A percentile compares a stretch with the other conserved stretches of the same genome.
Conservation (phyloP, 306 rosid genomes). For the Fragaria nilgerrensis region DNA sequence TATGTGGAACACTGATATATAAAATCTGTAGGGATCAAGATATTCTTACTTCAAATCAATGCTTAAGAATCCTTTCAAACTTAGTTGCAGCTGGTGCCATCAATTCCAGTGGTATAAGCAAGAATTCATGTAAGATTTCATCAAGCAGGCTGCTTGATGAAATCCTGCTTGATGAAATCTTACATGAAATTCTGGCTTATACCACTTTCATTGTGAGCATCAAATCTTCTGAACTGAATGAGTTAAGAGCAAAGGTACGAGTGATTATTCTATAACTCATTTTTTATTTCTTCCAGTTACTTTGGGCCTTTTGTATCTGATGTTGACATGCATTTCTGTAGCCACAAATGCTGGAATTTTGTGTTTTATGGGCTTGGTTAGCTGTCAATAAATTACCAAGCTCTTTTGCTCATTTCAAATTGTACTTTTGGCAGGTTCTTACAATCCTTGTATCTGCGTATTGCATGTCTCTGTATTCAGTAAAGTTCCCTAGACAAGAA, state of each 20-base stretch:
- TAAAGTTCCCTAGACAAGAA: too few relatives aligned
- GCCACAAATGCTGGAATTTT: not conserved
- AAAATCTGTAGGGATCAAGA: conserved; percentile 75
- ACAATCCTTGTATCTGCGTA: too few relatives aligned
- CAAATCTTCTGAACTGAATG: conserved; percentile 62
- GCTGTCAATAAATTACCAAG: too few relatives aligned
- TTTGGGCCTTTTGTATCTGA: conserved; percentile 20
- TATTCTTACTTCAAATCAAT: conserved; percentile 53
- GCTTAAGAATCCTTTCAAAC: conserved; percentile 80
- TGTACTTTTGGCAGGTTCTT: too few relatives aligned
- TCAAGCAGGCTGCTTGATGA: conserved; percentile 51
- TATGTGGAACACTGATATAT: too few relatives aligned
- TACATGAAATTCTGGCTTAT: conserved; percentile 65
- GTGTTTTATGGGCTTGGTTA: too few relatives aligned
- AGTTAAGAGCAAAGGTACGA: conserved; percentile 58
- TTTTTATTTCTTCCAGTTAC: not conserved
- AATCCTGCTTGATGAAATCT: too few relatives aligned
- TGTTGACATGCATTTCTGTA: conserved; percentile 9
- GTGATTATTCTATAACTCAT: conserved; percentile 22
- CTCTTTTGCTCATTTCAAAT: too few relatives aligned
- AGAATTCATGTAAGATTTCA: too few relatives aligned
- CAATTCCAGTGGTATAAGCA: conserved; percentile 55
- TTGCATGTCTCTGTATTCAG: too few relatives aligned
- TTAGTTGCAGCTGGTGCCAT: conserved; percentile 76
- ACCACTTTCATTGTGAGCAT: conserved; percentile 46